A percentile compares a stretch with the other conserved stretches of the same genome.
Evolutionary conservation across 371 early-diverging fungal genomes (phyloP).

Genomic region (Mucor racemosus): DNA sequence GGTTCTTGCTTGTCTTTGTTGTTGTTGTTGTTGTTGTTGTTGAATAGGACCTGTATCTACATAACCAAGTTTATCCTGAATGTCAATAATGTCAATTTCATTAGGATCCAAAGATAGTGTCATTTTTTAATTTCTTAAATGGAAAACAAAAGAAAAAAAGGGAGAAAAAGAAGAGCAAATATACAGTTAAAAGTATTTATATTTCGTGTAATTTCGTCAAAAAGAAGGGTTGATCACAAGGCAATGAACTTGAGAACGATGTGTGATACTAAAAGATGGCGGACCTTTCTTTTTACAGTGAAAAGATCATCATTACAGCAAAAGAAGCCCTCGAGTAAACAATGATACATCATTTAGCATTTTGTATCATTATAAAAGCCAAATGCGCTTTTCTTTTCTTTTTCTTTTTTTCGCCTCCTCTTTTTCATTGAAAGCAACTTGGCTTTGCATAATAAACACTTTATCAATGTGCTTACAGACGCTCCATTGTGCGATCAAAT

Average conservation of each 20-base stretch:
- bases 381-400: too few relatives aligned
- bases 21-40: background rate
- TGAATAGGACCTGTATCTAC: conserved; percentile 12
- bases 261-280: background rate
- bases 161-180: background rate
- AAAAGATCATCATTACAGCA: too few relatives aligned
- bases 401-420: too few relatives aligned
- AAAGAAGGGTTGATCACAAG: conserved; percentile 1
- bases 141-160: background rate
- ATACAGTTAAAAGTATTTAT: background rate
- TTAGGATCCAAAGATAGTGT: background rate
- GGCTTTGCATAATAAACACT: too few relatives aligned
- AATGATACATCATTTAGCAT: too few relatives aligned
- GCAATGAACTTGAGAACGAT: background rate
- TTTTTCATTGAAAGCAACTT: too few relatives aligned
- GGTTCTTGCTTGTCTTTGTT: background rate
- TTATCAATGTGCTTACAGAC: too few relatives aligned
- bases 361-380: too few relatives aligned
- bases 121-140: background rate
- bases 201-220: background rate
- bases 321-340: too few relatives aligned
- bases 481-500: conserved; percentile 4
- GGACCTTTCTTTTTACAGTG: conserved; percentile 1
- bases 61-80: conserved; percentile 29
- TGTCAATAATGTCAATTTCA: conserved; percentile 12